These are phyloP conservation scores for Ensete ventricosum DNA, from an alignment of 176 grass and related monocot species.

Conservation along the genomic window DNA sequence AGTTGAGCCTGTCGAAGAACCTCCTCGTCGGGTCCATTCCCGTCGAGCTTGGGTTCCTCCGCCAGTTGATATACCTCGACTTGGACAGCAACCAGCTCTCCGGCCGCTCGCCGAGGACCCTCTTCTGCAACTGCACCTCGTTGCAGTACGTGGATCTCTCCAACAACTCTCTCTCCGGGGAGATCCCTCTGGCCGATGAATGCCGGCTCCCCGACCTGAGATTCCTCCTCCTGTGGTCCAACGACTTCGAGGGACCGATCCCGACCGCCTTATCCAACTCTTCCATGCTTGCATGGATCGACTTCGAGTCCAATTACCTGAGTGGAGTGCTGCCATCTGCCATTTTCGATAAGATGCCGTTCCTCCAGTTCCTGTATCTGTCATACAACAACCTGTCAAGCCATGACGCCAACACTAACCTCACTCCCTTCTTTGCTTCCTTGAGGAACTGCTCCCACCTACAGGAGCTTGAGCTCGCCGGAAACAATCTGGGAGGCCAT, in stretches of 20 bases:
- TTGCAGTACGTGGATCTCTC: constrained; percentile 70
- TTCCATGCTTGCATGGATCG: constrained; percentile 66
- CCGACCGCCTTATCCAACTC: constrained; percentile 62
- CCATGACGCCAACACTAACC: constrained; percentile 39
- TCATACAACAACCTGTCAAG: constrained; percentile 63
- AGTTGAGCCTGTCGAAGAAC: constrained; percentile 52
- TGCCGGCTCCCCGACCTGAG: constrained; percentile 48
- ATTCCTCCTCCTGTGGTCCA: constrained; percentile 78
- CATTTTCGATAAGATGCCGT: constrained; percentile 52
- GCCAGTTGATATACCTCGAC: constrained; percentile 46
- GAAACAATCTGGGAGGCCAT: constrained; percentile 48
- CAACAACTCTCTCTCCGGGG: constrained; percentile 50
- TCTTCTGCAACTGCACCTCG: constrained; percentile 67
- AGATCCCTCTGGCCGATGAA: constrained; percentile 36
- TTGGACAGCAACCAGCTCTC: constrained; percentile 55
- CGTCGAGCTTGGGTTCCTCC: constrained; percentile 35
- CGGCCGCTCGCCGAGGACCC: constrained; percentile 37
- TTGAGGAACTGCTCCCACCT: constrained; percentile 54
- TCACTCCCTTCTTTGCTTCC: constrained; percentile 72
- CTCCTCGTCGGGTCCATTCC: constrained; percentile 45
- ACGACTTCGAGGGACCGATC: constrained; percentile 54
- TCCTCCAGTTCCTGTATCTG: constrained; percentile 47
- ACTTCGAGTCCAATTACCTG: constrained; percentile 58
- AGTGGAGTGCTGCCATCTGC: constrained; percentile 40
- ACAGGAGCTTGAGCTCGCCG: constrained; percentile 60